These are phyloP conservation scores for Fistulina hepatica DNA, from an alignment of 1,284 basidiomycete species.

Conservation along the genomic window DNA sequence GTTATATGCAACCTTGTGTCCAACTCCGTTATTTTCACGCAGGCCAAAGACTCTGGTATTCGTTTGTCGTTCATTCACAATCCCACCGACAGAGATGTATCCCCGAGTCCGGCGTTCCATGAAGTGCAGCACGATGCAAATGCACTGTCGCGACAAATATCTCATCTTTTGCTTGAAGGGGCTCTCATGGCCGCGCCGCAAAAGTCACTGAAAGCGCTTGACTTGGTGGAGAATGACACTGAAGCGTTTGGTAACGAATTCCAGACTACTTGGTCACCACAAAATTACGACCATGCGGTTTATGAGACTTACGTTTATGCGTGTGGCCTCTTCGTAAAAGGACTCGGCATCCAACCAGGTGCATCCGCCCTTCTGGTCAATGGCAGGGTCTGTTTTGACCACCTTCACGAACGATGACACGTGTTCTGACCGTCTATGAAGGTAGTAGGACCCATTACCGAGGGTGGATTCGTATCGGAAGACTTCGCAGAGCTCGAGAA, in stretches of 20 bases:
- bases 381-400: constrained; percentile 55
- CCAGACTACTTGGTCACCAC: constrained; percentile 18
- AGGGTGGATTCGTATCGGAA: constrained; percentile 43
- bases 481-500: constrained; percentile 62
- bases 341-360: constrained; percentile 46
- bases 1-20: background rate
- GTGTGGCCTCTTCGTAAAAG: constrained; percentile 35
- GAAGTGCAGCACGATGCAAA: too few species aligned
- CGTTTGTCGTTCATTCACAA: constrained; percentile 62
- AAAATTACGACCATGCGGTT: constrained; percentile 23
- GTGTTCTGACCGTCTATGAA: constrained; percentile 58
- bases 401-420: background rate
- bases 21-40: constrained; percentile 3
- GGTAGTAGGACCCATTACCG: constrained; percentile 55
- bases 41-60: constrained; percentile 34
- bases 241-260: constrained; percentile 21
- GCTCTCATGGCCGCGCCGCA: constrained; percentile 28
- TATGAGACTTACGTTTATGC: constrained; percentile 33
- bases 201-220: constrained; percentile 30
- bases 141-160: too few species aligned
- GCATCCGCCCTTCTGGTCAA: constrained; percentile 63
- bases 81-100: constrained; percentile 26
- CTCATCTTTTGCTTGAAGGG: constrained; percentile 32
- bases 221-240: constrained; percentile 17
- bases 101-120: too few species aligned